Evolutionary conservation across 2,329 filamentous ascomycete species (phyloP).

Genomic region (Pestalotiopsis sp.): DNA sequence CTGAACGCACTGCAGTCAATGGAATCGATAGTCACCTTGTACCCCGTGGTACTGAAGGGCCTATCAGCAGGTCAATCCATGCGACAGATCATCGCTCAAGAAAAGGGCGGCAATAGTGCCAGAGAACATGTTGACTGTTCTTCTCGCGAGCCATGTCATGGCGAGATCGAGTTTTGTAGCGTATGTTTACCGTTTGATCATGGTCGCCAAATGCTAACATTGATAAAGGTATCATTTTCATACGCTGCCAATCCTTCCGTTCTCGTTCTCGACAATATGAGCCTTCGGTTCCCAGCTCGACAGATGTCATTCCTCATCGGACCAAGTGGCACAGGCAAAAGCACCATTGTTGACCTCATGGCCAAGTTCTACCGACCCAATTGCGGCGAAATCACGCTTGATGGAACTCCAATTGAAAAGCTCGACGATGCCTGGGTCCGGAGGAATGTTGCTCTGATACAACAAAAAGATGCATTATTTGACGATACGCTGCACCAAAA

Average conservation of each 20-base stretch:
- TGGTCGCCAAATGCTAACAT: not conserved
- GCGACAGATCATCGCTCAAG: conserved; percentile 41
- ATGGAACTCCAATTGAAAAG: conserved; percentile 61
- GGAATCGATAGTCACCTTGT: conserved; percentile 74
- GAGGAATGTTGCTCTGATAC: conserved; percentile 76
- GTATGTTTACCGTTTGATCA: conserved; percentile 46
- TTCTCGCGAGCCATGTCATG: conserved; percentile 52
- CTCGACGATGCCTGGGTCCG: conserved; percentile 75
- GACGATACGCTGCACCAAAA: conserved; percentile 79
- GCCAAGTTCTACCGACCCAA: conserved; percentile 74
- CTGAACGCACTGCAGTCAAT: conserved; percentile 76
- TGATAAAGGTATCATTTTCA: conserved; percentile 72
- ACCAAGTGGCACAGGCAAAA: conserved; percentile 88
- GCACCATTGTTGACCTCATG: conserved; percentile 80
- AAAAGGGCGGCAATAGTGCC: conserved; percentile 25
- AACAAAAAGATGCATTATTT: conserved; percentile 82
- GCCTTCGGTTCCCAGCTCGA: conserved; percentile 71
- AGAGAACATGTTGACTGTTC: conserved; percentile 32
- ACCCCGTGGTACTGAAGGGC: conserved; percentile 78
- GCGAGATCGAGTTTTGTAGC: conserved; percentile 70
- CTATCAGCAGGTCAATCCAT: conserved; percentile 72
- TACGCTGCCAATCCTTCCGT: conserved; percentile 73
- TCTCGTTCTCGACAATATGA: conserved; percentile 61
- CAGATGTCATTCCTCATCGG: conserved; percentile 82
- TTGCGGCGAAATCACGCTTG: conserved; percentile 69